Evolutionary conservation across 148 eudicot genomes (phyloP).

Genomic region (Bassia scoparia): DNA sequence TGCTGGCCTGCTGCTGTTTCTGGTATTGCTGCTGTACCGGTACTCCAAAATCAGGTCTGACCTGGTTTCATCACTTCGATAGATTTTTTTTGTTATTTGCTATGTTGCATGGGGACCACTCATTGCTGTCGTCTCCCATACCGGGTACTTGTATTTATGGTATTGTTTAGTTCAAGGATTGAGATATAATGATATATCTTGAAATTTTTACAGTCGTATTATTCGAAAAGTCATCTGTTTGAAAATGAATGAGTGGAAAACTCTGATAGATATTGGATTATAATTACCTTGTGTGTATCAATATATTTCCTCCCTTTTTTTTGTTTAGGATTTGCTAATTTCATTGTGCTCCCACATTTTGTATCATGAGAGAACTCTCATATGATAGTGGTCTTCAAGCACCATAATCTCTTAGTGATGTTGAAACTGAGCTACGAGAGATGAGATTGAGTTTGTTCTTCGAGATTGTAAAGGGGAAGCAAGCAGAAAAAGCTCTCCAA

Average conservation of each 20-base stretch:
- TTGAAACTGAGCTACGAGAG: conserved; percentile 74
- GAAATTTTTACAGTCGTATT: no score
- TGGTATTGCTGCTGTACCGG: no score
- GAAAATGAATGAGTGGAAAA: no score
- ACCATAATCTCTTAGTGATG: conserved; percentile 41
- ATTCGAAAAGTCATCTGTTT: no score
- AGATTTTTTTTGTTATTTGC: no score
- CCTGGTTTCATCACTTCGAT: no score
- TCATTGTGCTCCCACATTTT: not conserved
- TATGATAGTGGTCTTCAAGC: conserved; percentile 54
- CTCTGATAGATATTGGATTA: not conserved
- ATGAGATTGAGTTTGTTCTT: conserved; percentile 63
- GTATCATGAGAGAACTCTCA: conserved; percentile 89
- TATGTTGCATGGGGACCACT: no score
- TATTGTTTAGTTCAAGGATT: not conserved
- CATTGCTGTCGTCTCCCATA: no score
- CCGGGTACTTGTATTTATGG: no score
- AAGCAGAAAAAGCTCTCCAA: conserved; percentile 62
- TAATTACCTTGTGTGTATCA: not conserved
- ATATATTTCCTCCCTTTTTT: not conserved
- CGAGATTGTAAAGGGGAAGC: conserved; percentile 91
- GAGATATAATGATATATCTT: no score
- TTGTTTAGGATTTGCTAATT: not conserved
- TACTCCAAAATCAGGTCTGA: no score
- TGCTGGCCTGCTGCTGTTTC: no score